These are phyloP conservation scores for Silene conica DNA, from an alignment of 148 eudicot genomes.

Conservation along the genomic window DNA sequence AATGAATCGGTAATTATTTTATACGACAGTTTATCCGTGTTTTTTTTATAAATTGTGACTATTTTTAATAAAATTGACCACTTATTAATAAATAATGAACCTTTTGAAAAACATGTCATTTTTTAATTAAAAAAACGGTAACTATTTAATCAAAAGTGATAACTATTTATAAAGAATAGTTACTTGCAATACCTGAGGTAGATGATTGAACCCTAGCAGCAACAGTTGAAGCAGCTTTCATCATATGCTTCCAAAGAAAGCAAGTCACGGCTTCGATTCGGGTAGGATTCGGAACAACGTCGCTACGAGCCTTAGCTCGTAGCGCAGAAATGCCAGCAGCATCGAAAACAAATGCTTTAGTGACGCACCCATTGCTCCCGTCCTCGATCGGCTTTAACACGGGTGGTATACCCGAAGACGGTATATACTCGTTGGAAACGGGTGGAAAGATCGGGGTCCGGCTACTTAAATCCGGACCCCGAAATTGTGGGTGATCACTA, in stretches of 20 bases:
- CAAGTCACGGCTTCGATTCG: slow-evolving; percentile 3
- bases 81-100: too few relatives aligned
- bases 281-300: background rate
- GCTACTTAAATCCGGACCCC: background rate
- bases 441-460: background rate
- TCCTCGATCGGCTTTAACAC: background rate
- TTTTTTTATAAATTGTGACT: too few relatives aligned
- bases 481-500: background rate
- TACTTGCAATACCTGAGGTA: background rate
- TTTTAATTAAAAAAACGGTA: too few relatives aligned
- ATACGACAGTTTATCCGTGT: too few relatives aligned
- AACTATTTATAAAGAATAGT: too few relatives aligned
- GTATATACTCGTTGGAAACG: background rate
- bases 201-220: background rate
- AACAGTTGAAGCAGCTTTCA: background rate
- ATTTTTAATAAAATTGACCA: too few relatives aligned
- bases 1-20: too few relatives aligned
- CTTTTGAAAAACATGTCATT: too few relatives aligned
- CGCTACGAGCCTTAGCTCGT: background rate
- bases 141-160: too few relatives aligned
- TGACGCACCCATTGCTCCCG: background rate
- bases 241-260: background rate
- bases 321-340: background rate
- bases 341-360: background rate
- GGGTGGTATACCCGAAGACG: background rate